Evolutionary conservation across 805 yeast species (phyloP).

Genomic region (Barnettozyma californica): DNA sequence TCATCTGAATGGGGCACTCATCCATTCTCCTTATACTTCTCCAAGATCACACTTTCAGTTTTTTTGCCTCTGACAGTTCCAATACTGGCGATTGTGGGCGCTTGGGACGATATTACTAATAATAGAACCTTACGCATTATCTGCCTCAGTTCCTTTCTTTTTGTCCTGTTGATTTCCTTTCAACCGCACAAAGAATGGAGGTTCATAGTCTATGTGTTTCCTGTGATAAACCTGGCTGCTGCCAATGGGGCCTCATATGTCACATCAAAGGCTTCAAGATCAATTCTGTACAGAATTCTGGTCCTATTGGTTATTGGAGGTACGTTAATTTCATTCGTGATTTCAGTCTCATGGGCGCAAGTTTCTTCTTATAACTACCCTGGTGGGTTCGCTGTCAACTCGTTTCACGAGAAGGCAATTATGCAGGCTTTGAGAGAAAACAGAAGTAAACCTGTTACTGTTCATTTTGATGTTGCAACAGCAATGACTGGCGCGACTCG

Average conservation of each 20-base stretch:
- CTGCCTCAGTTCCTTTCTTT: constrained; percentile 47
- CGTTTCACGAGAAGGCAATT: constrained; percentile 42
- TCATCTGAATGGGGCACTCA: constrained; percentile 80
- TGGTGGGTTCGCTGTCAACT: constrained; percentile 70
- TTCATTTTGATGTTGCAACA: constrained; percentile 74
- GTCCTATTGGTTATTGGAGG: constrained; percentile 21
- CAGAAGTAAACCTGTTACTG: constrained; percentile 13
- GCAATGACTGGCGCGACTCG: constrained; percentile 85
- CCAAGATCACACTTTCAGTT: constrained; percentile 35
- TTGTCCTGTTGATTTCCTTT: constrained; percentile 59
- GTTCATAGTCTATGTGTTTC: constrained; percentile 72
- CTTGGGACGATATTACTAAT: constrained; percentile 30
- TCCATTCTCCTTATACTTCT: constrained; percentile 66
- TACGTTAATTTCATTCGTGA: constrained; percentile 29
- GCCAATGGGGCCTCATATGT: constrained; percentile 50
- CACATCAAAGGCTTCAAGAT: constrained; percentile 16
- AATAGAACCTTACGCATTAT: constrained; percentile 37
- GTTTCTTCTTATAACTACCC: constrained; percentile 79
- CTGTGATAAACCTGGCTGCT: constrained; percentile 59
- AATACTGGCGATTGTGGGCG: constrained; percentile 33
- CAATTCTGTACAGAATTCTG: constrained; percentile 12
- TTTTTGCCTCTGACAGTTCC: constrained; percentile 44
- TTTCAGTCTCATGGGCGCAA: constrained; percentile 49
- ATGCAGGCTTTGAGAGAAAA: constrained; percentile 5
- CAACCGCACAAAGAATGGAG: constrained; percentile 96